Conservation (phyloP, 805 yeast species). For the Candida ascalaphidarum region DNA sequence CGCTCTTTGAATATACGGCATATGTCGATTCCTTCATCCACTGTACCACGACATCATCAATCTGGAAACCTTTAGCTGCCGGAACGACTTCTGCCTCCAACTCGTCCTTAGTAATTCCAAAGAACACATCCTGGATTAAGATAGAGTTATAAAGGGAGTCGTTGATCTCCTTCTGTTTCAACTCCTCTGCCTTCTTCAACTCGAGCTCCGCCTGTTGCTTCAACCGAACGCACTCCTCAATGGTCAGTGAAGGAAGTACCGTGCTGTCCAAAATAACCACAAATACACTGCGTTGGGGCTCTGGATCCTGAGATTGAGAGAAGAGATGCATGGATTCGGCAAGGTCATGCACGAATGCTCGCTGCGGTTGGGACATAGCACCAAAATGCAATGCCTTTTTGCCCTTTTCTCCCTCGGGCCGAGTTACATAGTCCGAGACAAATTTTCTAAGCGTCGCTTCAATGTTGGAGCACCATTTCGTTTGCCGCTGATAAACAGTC, state of each 20-base stretch:
- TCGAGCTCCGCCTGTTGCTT: slow-evolving; percentile 8
- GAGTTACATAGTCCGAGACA: slow-evolving; percentile 24
- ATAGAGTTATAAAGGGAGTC: slow-evolving; percentile 44
- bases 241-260: slow-evolving; percentile 33
- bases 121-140: slow-evolving; percentile 41
- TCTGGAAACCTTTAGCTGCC: slow-evolving; percentile 11
- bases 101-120: slow-evolving; percentile 43
- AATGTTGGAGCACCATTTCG: slow-evolving; percentile 58
- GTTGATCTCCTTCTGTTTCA: slow-evolving; percentile 13
- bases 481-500: slow-evolving; percentile 44
- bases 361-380: slow-evolving; percentile 63
- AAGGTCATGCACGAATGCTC: slow-evolving; percentile 63
- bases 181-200: slow-evolving; percentile 10
- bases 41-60: slow-evolving; percentile 20
- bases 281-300: slow-evolving; percentile 69
- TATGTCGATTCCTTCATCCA: slow-evolving; percentile 36
- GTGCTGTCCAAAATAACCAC: slow-evolving; percentile 33
- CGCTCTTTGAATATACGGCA: slow-evolving; percentile 29
- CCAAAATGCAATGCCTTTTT: slow-evolving; percentile 50
- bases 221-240: slow-evolving; percentile 33
- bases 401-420: slow-evolving; percentile 10
- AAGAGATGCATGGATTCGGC: slow-evolving; percentile 51
- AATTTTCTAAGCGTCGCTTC: slow-evolving; percentile 47
- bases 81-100: slow-evolving; percentile 23
- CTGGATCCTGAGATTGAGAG: slow-evolving; percentile 73